Evolutionary conservation across 140 eudicot genomes (phyloP).

Genomic region (Ambrosia hybrid): DNA sequence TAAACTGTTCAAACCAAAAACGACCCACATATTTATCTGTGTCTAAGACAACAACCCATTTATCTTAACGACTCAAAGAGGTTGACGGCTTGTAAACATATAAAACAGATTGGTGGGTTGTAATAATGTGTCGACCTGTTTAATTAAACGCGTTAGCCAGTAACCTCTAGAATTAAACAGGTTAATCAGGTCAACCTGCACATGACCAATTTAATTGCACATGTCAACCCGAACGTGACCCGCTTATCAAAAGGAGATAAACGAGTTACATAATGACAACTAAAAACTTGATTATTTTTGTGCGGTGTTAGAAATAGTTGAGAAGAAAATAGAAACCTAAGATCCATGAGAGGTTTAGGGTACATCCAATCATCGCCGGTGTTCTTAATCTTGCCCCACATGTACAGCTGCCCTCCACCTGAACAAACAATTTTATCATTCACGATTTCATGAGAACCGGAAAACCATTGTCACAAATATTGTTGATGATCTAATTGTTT

Average conservation of each 20-base stretch:
- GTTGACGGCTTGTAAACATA: neutral
- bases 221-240: neutral
- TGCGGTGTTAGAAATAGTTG: neutral
- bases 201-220: neutral
- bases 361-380: conserved; percentile 98
- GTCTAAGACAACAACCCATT: neutral
- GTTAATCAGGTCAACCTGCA: neutral
- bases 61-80: neutral
- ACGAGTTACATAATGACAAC: too few relatives aligned
- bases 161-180: neutral
- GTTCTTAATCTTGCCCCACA: conserved; percentile 97
- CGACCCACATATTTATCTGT: neutral
- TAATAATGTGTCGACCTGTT: neutral
- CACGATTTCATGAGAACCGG: neutral
- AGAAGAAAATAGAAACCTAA: conserved; percentile 50
- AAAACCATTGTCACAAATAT: neutral
- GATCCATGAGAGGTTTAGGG: conserved; percentile 97
- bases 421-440: conserved; percentile 10
- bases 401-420: conserved; percentile 98
- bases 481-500: neutral
- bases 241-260: neutral
- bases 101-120: neutral
- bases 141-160: neutral
- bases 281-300: too few relatives aligned
- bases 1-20: neutral